A percentile compares a stretch with the other conserved stretches of the same genome.
phyloP scores from a whole-genome alignment of 169 alveolate species.

The Eimeria tenella region DNA sequence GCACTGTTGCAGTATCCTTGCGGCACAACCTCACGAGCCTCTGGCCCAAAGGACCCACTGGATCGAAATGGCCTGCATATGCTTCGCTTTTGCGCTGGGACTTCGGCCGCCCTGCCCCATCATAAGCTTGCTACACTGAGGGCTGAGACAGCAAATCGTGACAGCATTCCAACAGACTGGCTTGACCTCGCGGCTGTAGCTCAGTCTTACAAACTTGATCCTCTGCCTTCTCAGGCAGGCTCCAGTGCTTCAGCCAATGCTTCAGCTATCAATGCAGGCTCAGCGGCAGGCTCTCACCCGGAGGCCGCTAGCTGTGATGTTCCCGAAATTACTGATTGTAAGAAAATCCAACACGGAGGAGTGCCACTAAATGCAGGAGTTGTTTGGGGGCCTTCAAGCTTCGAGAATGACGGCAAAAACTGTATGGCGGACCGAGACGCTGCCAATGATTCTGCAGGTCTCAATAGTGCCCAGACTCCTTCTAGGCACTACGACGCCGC shows the following conservation, averaged over 20 bases:
- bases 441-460: constrained; percentile 40
- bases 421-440: constrained; percentile 1
- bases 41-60: not conserved
- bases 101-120: constrained; percentile 68
- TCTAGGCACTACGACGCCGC: constrained; percentile 10
- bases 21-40: not conserved
- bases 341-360: not conserved
- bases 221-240: constrained; percentile 15
- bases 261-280: not conserved
- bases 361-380: not conserved
- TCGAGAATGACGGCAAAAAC: constrained; percentile 7
- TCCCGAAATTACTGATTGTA: not conserved
- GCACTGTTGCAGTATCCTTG: constrained; percentile 2
- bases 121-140: constrained; percentile 65
- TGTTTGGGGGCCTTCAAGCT: not conserved
- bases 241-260: not conserved
- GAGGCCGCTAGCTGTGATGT: not conserved
- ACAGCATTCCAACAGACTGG: constrained; percentile 67
- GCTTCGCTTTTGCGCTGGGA: constrained; percentile 69
- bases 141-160: constrained; percentile 62
- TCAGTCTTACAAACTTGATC: constrained; percentile 55
- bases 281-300: constrained; percentile 20
- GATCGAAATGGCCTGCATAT: constrained; percentile 32
- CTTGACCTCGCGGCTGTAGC: constrained; percentile 42
- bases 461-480: not conserved